Evolutionary conservation across 1,284 basidiomycete genomes (phyloP).

Genomic region (Golubevia pallescens): DNA sequence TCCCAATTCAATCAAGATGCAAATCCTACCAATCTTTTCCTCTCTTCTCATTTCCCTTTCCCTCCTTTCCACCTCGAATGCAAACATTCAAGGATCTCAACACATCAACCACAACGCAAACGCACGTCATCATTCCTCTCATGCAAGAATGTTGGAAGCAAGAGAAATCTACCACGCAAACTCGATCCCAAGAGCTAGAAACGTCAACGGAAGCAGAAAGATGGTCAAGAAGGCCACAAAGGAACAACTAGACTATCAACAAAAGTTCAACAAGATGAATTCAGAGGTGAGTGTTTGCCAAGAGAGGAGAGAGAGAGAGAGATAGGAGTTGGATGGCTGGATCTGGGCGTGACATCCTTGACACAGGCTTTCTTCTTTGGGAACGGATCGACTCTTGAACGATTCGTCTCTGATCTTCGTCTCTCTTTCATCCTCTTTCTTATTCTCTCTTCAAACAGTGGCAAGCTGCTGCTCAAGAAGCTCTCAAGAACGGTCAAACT

Average conservation of each 20-base stretch:
- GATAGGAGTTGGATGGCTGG: background rate
- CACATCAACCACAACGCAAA: background rate
- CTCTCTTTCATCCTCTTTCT: too few species aligned
- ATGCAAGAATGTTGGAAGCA: background rate
- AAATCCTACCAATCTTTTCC: background rate
- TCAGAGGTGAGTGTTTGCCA: background rate
- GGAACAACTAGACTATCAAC: background rate
- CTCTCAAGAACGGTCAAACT: slow-evolving; percentile 30
- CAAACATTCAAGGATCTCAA: background rate
- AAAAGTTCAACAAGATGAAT: background rate
- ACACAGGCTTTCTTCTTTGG: too few species aligned
- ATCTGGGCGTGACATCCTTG: too few species aligned
- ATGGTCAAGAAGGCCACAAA: background rate
- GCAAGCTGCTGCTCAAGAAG: slow-evolving; percentile 39
- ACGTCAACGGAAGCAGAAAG: background rate
- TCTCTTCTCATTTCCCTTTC: background rate
- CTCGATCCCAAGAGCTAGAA: background rate
- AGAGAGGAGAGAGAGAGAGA: too few species aligned
- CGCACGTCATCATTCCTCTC: background rate
- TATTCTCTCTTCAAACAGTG: slow-evolving; percentile 11
- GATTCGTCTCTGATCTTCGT: too few species aligned
- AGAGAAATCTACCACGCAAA: background rate
- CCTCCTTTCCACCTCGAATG: background rate
- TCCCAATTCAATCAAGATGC: background rate
- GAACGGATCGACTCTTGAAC: too few species aligned